Conservation (phyloP, 2,329 filamentous ascomycete genomes). For the Beauveria sp. region DNA sequence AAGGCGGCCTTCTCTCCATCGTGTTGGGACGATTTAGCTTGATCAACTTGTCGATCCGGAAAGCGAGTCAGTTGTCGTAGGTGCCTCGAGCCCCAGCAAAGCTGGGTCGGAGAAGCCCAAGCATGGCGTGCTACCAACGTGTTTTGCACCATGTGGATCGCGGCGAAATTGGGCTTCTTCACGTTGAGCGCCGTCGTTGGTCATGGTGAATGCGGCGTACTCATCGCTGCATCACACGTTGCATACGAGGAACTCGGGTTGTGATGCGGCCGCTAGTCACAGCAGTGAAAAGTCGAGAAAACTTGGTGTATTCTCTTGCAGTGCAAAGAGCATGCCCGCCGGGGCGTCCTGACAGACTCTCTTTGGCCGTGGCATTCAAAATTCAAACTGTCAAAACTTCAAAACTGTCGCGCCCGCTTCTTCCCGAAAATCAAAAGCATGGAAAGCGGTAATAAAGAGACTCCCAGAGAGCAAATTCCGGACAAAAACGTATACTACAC, state of each 20-base stretch:
- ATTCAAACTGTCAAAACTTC: not conserved
- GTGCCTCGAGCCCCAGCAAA: not conserved
- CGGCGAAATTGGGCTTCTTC: too few species aligned
- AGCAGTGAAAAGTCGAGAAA: not conserved
- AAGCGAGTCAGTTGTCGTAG: not conserved
- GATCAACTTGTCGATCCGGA: not conserved
- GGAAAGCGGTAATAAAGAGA: not conserved
- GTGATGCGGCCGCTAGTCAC: not conserved
- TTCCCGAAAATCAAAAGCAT: not conserved
- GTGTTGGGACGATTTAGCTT: not conserved
- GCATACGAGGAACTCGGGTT: not conserved
- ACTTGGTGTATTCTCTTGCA: not conserved
- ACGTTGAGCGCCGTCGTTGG: too few species aligned
- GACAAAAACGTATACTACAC: not conserved
- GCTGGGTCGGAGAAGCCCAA: not conserved
- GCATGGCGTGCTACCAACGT: not conserved
- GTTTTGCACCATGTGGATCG: too few species aligned
- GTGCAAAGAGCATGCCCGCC: too few species aligned
- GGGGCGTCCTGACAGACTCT: not conserved
- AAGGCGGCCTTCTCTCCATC: not conserved
- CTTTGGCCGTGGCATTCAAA: not conserved
- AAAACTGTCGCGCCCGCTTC: not conserved
- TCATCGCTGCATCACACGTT: not conserved
- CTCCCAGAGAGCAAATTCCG: not conserved
- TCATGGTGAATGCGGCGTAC: too few species aligned